Percentiles rank a stretch among this genome's conserved stretches.
Evolutionary conservation across 2,329 filamentous ascomycete genomes (phyloP).

Genomic region (Fusarium scirpi): DNA sequence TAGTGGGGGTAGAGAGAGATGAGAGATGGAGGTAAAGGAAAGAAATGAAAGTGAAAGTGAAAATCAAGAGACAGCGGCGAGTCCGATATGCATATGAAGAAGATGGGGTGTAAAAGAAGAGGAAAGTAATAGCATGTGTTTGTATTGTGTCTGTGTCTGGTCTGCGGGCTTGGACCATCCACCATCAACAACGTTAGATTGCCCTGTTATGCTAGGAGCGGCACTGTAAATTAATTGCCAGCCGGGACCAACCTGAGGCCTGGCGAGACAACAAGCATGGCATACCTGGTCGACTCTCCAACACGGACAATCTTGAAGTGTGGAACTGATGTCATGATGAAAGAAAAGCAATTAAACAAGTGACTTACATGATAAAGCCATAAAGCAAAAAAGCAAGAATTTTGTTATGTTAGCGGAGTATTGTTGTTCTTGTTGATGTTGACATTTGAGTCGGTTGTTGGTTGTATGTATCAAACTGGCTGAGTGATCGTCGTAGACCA

Average conservation of each 20-base stretch:
- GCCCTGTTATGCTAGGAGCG: conserved; percentile 39
- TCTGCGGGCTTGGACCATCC: conserved; percentile 31
- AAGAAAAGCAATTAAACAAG: conserved; percentile 10
- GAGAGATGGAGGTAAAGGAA: conserved; percentile 3
- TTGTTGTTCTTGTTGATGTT: conserved; percentile 16
- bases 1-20: conserved; percentile 6
- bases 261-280: conserved; percentile 25
- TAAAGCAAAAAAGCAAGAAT: conserved; percentile 20
- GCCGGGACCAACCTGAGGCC: conserved; percentile 29
- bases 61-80: conserved; percentile 11
- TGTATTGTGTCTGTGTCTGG: not conserved
- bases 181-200: conserved; percentile 40
- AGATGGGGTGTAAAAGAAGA: conserved; percentile 10
- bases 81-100: conserved; percentile 25
- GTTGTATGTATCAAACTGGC: conserved; percentile 7
- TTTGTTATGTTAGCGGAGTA: not conserved
- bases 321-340: conserved; percentile 37
- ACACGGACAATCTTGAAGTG: conserved; percentile 7
- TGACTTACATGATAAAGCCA: conserved; percentile 39
- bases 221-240: conserved; percentile 30
- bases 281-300: conserved; percentile 26
- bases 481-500: conserved; percentile 15
- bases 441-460: conserved; percentile 1
- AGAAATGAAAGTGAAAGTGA: conserved; percentile 5
- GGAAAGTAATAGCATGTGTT: conserved; percentile 14